A percentile compares a stretch with the other conserved stretches of the same genome.
phyloP scores from a whole-genome alignment of 2,329 filamentous ascomycete genomes.

The Nemania sp. region DNA sequence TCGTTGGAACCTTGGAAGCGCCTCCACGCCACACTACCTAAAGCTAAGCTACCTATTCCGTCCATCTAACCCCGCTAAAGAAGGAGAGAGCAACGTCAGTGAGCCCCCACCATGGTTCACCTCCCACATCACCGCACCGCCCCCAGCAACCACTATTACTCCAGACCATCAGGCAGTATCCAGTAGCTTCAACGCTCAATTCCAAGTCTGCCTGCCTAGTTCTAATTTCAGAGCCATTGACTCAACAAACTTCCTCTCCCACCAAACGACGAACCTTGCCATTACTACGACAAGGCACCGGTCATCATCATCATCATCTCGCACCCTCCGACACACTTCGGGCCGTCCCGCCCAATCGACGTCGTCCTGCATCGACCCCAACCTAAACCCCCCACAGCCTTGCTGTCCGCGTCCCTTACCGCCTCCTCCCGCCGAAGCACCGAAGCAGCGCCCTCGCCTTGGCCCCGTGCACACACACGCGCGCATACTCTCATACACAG shows the following conservation, averaged over 20 bases:
- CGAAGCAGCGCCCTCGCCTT: constrained; percentile 6
- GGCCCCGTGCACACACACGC: constrained; percentile 1
- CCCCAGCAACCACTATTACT: constrained; percentile 13
- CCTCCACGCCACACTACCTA: constrained; percentile 11
- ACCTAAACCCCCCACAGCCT: constrained; percentile 25
- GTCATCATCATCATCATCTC: too few relatives aligned
- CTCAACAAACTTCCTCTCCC: background rate
- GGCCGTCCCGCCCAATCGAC: constrained; percentile 25
- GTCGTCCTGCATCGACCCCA: constrained; percentile 32
- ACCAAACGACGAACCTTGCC: background rate
- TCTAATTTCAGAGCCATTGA: background rate
- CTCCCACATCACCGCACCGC: constrained; percentile 30
- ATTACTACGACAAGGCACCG: constrained; percentile 8
- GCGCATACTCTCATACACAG: too few relatives aligned
- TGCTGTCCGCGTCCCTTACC: constrained; percentile 11
- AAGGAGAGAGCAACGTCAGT: constrained; percentile 37
- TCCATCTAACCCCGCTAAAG: constrained; percentile 22
- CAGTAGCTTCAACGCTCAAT: constrained; percentile 21
- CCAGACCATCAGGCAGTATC: background rate
- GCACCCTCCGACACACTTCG: constrained; percentile 8
- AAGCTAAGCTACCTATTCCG: too few relatives aligned
- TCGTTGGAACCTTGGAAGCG: background rate
- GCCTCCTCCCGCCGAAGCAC: constrained; percentile 7
- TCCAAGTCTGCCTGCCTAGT: constrained; percentile 9
- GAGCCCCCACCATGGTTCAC: constrained; percentile 28